phyloP scores from a whole-genome alignment of 108 stramenopile species.

The Mediolabrus comicus region DNA sequence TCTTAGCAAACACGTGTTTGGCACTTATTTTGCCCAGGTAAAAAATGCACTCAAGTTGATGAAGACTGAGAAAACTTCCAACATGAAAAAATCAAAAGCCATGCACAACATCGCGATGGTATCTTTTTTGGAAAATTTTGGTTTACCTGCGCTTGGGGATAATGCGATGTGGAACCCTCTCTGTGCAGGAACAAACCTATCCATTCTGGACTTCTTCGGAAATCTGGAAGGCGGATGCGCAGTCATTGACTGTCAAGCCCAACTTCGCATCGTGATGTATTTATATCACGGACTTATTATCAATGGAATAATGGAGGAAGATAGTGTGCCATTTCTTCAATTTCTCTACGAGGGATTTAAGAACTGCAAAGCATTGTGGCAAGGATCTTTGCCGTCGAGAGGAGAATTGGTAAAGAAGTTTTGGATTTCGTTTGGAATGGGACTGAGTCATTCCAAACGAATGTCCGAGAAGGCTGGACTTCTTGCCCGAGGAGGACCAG shows the following conservation, averaged over 20 bases:
- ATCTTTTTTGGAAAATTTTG: slow-evolving; percentile 27
- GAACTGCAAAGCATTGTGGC: slow-evolving; percentile 46
- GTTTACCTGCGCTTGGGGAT: slow-evolving; percentile 13
- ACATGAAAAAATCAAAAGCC: background rate
- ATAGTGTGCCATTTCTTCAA: slow-evolving; percentile 31
- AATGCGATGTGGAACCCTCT: slow-evolving; percentile 55
- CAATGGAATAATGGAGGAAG: slow-evolving; percentile 23
- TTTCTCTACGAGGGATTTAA: slow-evolving; percentile 39
- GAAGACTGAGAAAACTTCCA: slow-evolving; percentile 2
- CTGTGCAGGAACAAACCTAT: slow-evolving; percentile 43
- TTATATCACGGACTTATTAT: slow-evolving; percentile 51
- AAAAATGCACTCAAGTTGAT: background rate
- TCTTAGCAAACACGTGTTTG: slow-evolving; percentile 21
- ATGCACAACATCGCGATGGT: slow-evolving; percentile 24
- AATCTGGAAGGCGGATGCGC: slow-evolving; percentile 42
- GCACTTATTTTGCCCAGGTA: slow-evolving; percentile 7
- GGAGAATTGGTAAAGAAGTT: slow-evolving; percentile 46
- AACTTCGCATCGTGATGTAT: slow-evolving; percentile 47
- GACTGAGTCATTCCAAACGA: slow-evolving; percentile 12
- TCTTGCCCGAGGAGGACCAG: background rate
- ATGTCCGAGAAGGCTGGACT: slow-evolving; percentile 31
- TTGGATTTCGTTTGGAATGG: slow-evolving; percentile 44
- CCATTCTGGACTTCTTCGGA: slow-evolving; percentile 32
- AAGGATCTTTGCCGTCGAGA: slow-evolving; percentile 32
- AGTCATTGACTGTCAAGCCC: slow-evolving; percentile 48